Base-by-base conservation (phyloP, 768 basidiomycete genomes). In the Filobasidium floriforme region DNA sequence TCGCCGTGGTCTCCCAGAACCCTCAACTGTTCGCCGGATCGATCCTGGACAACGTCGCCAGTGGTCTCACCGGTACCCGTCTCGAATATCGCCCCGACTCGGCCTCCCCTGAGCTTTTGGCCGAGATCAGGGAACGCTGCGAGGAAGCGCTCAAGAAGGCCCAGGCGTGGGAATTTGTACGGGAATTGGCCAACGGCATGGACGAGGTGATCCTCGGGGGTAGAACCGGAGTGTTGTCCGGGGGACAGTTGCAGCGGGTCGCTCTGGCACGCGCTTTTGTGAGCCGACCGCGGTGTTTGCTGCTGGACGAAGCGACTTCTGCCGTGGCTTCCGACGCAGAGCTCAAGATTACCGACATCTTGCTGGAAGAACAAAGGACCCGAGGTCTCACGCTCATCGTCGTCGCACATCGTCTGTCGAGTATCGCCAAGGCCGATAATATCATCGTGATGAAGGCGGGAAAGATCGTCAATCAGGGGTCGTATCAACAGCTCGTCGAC, bases 141-240 rank as follows among this genome's bases (percentile, higher is more conserved):
- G 41, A 41, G 12, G 86, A 89, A 72, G 63, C 77, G 14, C 63
- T 78, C 9, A 41, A 59, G 26, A 71, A 72, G 49, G 76, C 77
- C 14, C 71, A 79, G 41, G 77, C 77, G 0, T 75, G 72, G 73
- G 71, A 73, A 6, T 79, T 79, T 44, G 77, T 79, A 2, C 29
- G 43, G 6, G 61, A 67, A n/a, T 64, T 79, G 12, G 76, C 77
- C 0, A 66, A 74, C 14, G 77, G 76, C 6, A 60, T 76, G 37
- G 61, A 75, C 26, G 75, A 75, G 10, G 40, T 70, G 7, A 68
- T 78, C 40, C 59, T 66, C 3, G 75, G 74, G 19, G 73, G 72
- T 9, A 68, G 71, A 26, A 73, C 73, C 0, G 76, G 76, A n/a
- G 72, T 75, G 14, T 65, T 78, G 0, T 73, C 72, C 12, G 77